Conservation (phyloP, 2,329 filamentous ascomycete genomes). For the Westerdykella ornata region DNA sequence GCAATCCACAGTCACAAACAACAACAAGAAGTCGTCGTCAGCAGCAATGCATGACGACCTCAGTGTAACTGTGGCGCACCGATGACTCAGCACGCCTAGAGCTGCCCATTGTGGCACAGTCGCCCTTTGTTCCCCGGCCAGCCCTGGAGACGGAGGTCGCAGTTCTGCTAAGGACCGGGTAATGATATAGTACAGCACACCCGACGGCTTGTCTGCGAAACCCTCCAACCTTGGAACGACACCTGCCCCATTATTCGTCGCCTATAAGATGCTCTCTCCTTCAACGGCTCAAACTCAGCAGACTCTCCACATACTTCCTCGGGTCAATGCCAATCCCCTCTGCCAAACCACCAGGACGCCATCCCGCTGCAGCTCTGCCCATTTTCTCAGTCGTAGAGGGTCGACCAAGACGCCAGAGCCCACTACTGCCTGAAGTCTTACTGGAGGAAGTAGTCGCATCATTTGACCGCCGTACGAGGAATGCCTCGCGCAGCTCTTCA, state of each 20-base stretch:
- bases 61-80: no score
- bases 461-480: conserved; percentile 38
- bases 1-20: no score
- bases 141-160: no score
- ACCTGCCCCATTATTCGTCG: background rate
- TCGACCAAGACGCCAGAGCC: conserved; percentile 30
- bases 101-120: no score
- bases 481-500: conserved; percentile 37
- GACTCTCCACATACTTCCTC: conserved; percentile 64
- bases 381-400: conserved; percentile 21
- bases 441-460: conserved; percentile 20
- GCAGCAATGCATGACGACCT: no score
- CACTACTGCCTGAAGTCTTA: conserved; percentile 23
- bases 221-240: background rate
- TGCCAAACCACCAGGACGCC: conserved; percentile 55
- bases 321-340: conserved; percentile 74
- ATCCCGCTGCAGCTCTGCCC: conserved; percentile 42
- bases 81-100: no score
- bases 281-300: conserved; percentile 55
- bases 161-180: no score
- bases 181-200: no score
- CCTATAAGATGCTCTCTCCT: background rate
- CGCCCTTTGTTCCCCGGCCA: no score
- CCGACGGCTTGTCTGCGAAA: background rate
- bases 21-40: no score